Base-by-base conservation (phyloP, 371 early-diverging fungal genomes). In the Lichtheimia ornata region DNA sequence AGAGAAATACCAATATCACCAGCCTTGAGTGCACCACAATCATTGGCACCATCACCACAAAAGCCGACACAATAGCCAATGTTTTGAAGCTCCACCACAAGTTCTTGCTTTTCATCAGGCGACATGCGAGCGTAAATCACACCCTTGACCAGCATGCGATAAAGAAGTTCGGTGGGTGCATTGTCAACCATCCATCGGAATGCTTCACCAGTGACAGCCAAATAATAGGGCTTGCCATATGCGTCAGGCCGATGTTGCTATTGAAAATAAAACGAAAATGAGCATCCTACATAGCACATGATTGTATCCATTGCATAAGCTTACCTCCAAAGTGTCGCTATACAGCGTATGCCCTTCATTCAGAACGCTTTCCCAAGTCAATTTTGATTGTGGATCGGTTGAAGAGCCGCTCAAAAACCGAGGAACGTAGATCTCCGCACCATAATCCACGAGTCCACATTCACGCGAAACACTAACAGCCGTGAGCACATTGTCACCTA, bases 21-120 rank as follows among this genome's bases (percentile, higher is more conserved):
- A 25, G 94, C 94, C 58, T 94, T 94, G 14, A 99, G 82, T 2
- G 99, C 99, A 20, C 97, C 98, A 80, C 97, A 97, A 76, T 99
- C 99, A 69, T 99, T 99, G 35, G 99, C 99, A 7, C 99, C 99
- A 80, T 99, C 99, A n/a, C 99, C 99, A 77, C 96, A 96, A 64
- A 99, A 97, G 0, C 96, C 94, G 7, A 94, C 91, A 66, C 91
- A 92, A 73, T 97, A 95, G 5, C 93, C 97, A 30, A 97, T 78
- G 13, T 78, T 82, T 73, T 97, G 96, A 22, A 97, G 76, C 45
- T 84, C 84, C 64, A 93, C 91, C 2, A 99, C 96, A 11, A 99
- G 79, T 63, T 93, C 91, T 56, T 93, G 94, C 66, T 99, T 99
- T 73, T 98, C 97, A 63, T 96, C 98, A 0, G 99, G 99, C 1